Evolutionary conservation across 2,329 filamentous ascomycete species (phyloP).

Genomic region (Chaetomium sp.): DNA sequence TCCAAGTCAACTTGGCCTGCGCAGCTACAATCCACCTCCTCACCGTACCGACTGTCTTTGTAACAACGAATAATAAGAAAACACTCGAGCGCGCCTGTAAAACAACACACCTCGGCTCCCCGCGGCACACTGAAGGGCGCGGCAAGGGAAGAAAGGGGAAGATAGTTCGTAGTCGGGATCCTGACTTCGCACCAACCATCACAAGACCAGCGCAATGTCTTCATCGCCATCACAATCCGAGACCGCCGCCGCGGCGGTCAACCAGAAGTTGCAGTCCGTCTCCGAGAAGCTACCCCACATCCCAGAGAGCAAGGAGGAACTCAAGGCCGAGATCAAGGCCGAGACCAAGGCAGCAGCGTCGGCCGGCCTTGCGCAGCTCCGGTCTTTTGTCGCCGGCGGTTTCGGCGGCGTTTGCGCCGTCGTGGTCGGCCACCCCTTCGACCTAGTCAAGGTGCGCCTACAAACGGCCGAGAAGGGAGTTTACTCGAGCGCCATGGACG

Average conservation of each 20-base stretch:
- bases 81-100: not conserved
- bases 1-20: not conserved
- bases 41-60: not conserved
- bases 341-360: constrained; percentile 46
- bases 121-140: not conserved
- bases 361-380: constrained; percentile 57
- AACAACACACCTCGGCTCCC: not conserved
- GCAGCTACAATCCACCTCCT: not conserved
- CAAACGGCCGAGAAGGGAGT: constrained; percentile 95
- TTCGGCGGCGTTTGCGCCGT: constrained; percentile 95
- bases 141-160: not conserved
- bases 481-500: constrained; percentile 87
- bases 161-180: not conserved
- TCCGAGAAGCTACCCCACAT: constrained; percentile 47
- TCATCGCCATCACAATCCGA: constrained; percentile 38
- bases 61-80: not conserved
- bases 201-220: constrained; percentile 29
- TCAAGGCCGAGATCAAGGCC: constrained; percentile 48
- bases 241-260: constrained; percentile 41
- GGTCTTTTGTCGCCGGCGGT: constrained; percentile 84
- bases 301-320: constrained; percentile 48
- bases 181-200: not conserved
- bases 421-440: constrained; percentile 92
- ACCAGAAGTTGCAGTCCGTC: constrained; percentile 42
- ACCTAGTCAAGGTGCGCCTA: constrained; percentile 94